Evolutionary conservation across 2,329 filamentous ascomycete genomes (phyloP).

Genomic region (Xylariaceae sp.): DNA sequence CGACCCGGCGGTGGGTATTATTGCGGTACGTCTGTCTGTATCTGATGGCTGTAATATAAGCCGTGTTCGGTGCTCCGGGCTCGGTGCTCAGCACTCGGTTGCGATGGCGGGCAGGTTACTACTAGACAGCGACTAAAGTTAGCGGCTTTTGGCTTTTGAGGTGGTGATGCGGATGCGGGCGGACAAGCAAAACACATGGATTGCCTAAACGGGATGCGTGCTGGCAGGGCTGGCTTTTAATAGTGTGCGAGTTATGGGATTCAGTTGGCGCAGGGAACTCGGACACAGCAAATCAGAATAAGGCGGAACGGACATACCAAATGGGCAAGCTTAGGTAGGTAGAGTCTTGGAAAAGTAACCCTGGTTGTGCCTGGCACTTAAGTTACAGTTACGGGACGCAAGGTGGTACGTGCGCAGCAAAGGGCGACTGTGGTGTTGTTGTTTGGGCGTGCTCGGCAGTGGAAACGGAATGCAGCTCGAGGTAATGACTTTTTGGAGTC

Average conservation of each 20-base stretch:
- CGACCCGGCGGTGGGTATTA: not conserved
- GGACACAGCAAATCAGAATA: too few relatives aligned
- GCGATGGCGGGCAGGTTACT: slow-evolving; percentile 3
- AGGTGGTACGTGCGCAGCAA: slow-evolving; percentile 19
- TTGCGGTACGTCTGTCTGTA: too few relatives aligned
- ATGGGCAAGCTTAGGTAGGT: not conserved
- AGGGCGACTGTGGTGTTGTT: slow-evolving; percentile 3
- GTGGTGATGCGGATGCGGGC: slow-evolving; percentile 5
- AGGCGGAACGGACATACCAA: not conserved
- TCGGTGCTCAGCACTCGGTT: not conserved
- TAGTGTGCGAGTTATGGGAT: not conserved
- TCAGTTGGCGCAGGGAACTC: not conserved
- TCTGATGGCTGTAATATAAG: too few relatives aligned
- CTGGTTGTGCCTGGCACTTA: not conserved
- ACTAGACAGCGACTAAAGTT: not conserved
- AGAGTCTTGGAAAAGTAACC: not conserved
- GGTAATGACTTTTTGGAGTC: slow-evolving; percentile 26
- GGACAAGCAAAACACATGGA: slow-evolving; percentile 10
- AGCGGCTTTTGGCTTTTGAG: slow-evolving; percentile 5
- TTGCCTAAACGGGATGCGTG: slow-evolving; percentile 19
- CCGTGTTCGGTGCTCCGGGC: too few relatives aligned
- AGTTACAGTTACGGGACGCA: not conserved
- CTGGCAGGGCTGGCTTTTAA: not conserved
- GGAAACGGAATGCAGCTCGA: slow-evolving; percentile 23
- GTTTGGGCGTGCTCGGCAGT: slow-evolving; percentile 14